These are phyloP conservation scores for Arabis hirsuta DNA, from an alignment of 345 rosid genomes.

Conservation along the genomic window DNA sequence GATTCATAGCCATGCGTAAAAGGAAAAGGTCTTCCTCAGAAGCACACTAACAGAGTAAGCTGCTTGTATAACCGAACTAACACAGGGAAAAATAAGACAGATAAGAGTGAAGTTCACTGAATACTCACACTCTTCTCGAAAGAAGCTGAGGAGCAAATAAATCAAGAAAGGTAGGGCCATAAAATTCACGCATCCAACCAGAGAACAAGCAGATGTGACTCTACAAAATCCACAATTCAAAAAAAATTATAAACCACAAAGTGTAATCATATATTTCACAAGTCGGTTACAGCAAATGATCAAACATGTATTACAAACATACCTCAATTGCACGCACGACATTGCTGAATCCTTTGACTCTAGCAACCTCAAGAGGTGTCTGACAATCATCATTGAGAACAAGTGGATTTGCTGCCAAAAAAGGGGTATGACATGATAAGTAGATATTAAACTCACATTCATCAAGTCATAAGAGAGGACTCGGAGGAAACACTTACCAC, in stretches of 20 bases:
- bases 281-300: not conserved
- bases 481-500: slow-evolving; percentile 55
- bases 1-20: slow-evolving; percentile 1
- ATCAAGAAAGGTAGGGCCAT: slow-evolving; percentile 88
- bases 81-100: not conserved
- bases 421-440: not conserved
- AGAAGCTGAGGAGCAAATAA: slow-evolving; percentile 78
- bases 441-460: not conserved
- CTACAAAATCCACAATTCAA: slow-evolving; percentile 48
- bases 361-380: slow-evolving; percentile 89
- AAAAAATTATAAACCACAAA: slow-evolving; percentile 1
- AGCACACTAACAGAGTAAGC: slow-evolving; percentile 1
- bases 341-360: slow-evolving; percentile 69
- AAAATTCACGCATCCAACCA: slow-evolving; percentile 93
- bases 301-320: slow-evolving; percentile 7
- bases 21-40: not conserved
- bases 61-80: not conserved
- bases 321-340: slow-evolving; percentile 95
- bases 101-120: not conserved
- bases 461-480: not conserved
- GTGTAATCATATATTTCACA: not conserved
- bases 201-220: slow-evolving; percentile 80
- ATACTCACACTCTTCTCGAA: slow-evolving; percentile 85
- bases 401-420: slow-evolving; percentile 76
- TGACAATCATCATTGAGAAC: slow-evolving; percentile 87